Evolutionary conservation across 2,329 filamentous ascomycete genomes (phyloP).

Genomic region (Ceratocystis papillata): DNA sequence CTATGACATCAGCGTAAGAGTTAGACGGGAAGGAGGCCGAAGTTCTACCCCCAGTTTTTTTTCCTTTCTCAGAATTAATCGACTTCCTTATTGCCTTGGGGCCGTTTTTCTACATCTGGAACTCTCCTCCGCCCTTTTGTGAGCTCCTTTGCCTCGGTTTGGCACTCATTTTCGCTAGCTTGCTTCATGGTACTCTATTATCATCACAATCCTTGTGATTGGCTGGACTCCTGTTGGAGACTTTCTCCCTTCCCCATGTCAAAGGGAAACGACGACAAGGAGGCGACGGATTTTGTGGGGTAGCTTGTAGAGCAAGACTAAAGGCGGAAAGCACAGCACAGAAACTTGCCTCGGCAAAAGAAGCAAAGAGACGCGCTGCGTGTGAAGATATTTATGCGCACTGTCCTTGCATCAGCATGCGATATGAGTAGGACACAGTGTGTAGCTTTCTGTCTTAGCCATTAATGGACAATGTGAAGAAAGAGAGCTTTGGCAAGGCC

Average conservation of each 20-base stretch:
- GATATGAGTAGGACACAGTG: neutral
- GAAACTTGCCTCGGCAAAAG: slow-evolving; percentile 3
- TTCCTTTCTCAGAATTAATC: neutral
- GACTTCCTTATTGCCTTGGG: neutral
- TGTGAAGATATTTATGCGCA: neutral
- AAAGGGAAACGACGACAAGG: neutral
- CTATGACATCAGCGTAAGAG: neutral
- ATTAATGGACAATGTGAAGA: too few relatives aligned
- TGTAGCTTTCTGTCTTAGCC: neutral
- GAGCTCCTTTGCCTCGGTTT: neutral
- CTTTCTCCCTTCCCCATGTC: too few relatives aligned
- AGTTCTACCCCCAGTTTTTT: neutral
- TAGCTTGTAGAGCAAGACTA: neutral
- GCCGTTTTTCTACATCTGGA: too few relatives aligned
- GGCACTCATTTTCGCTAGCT: neutral
- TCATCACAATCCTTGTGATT: neutral
- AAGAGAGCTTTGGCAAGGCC: too few relatives aligned
- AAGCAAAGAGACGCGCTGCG: neutral
- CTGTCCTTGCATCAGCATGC: neutral
- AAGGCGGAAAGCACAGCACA: neutral
- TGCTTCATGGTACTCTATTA: slow-evolving; percentile 1
- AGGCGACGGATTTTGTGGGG: neutral
- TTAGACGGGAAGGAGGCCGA: too few relatives aligned
- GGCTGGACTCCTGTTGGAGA: neutral
- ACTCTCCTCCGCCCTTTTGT: neutral